Conservation (phyloP, 2,329 filamentous ascomycete genomes). For the Aphanocladium album region DNA sequence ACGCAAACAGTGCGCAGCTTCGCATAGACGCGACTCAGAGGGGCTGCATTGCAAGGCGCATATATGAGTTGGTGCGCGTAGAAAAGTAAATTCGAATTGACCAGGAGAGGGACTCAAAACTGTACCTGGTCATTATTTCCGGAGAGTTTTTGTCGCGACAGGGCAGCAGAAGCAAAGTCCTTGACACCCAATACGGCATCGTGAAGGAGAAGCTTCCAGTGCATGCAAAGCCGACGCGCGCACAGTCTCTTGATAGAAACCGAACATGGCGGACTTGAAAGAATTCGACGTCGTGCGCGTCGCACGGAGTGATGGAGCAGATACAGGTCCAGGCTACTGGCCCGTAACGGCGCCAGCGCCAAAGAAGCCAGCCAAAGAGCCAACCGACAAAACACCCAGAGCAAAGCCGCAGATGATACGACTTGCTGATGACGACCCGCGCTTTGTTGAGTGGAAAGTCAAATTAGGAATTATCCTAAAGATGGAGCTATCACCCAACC, state of each 20-base stretch:
- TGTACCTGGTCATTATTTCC: not conserved
- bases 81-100: constrained; percentile 3
- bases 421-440: constrained; percentile 37
- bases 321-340: constrained; percentile 42
- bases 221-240: not conserved
- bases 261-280: constrained; percentile 29
- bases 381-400: constrained; percentile 31
- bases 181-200: not conserved
- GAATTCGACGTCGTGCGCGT: constrained; percentile 39
- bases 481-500: constrained; percentile 38
- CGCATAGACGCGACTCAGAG: constrained; percentile 1
- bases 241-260: not conserved
- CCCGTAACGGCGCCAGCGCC: constrained; percentile 27
- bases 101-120: not conserved
- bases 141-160: not conserved
- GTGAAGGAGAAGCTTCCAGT: not conserved
- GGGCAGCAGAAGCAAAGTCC: not conserved
- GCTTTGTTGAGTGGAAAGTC: constrained; percentile 40
- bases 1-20: constrained; percentile 1
- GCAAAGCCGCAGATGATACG: constrained; percentile 40
- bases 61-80: not conserved
- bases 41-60: not conserved
- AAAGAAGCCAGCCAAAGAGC: constrained; percentile 34
- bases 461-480: constrained; percentile 42
- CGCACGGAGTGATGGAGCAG: constrained; percentile 41